These are phyloP conservation scores for Rhododendron mucronatum DNA, from an alignment of 148 eudicot genomes.

Conservation along the genomic window DNA sequence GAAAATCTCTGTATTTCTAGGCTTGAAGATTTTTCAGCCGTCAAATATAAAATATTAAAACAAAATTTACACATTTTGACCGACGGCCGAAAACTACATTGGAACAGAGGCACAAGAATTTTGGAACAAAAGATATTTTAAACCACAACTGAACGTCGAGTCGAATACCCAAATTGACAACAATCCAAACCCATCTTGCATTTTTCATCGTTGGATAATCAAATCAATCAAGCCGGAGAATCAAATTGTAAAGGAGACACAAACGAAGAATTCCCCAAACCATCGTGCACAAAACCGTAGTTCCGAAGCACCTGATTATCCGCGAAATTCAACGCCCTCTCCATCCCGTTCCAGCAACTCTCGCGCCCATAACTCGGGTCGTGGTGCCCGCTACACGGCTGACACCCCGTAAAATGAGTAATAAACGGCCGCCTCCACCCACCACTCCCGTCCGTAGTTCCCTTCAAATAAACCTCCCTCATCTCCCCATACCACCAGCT, in stretches of 20 bases:
- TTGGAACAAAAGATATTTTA: too few species aligned
- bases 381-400: constrained; percentile 16
- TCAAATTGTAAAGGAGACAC: background rate
- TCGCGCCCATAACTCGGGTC: background rate
- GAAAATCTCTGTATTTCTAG: rapidly evolving
- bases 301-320: background rate
- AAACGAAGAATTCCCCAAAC: background rate
- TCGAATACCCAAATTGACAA: background rate
- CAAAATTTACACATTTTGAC: too few species aligned
- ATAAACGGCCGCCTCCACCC: constrained; percentile 17
- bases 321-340: constrained; percentile 13
- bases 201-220: background rate
- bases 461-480: constrained; percentile 10
- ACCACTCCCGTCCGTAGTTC: background rate
- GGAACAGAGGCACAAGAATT: too few species aligned
- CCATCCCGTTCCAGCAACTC: constrained; percentile 12
- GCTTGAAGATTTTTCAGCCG: rapidly evolving
- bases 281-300: background rate
- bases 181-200: background rate
- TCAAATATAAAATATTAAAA: too few species aligned
- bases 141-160: too few species aligned
- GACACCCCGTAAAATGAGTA: constrained; percentile 23
- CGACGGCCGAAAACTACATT: rapidly evolving
- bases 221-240: background rate
- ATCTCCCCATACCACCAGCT: background rate